Percentiles rank a stretch among this genome's conserved stretches.
Conservation (phyloP, 805 yeast genomes). For the Candida ulmi region DNA sequence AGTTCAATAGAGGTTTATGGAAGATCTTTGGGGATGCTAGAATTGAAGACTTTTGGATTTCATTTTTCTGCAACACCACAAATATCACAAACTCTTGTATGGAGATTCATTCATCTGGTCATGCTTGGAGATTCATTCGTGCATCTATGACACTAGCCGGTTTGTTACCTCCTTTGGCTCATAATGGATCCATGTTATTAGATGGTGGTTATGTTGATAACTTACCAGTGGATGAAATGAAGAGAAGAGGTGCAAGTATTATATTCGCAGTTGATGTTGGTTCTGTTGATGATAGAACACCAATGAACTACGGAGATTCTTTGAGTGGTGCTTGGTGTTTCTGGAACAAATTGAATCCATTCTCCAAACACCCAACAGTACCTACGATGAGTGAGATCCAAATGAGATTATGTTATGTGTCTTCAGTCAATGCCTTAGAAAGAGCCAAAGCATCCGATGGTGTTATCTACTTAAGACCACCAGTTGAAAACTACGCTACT, state of each 20-base stretch:
- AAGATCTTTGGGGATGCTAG: conserved; percentile 87
- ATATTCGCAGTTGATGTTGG: conserved; percentile 96
- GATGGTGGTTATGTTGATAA: conserved; percentile 98
- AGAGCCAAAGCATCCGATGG: conserved; percentile 81
- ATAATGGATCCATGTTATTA: conserved; percentile 84
- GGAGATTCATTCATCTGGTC: conserved; percentile 91
- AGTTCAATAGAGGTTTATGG: conserved; percentile 96
- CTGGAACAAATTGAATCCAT: conserved; percentile 83
- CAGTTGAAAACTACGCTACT: conserved; percentile 87
- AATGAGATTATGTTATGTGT: conserved; percentile 86
- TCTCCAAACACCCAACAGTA: conserved; percentile 78
- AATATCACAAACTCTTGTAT: conserved; percentile 91
- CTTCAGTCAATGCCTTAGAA: conserved; percentile 90
- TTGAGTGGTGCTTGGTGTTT: conserved; percentile 90
- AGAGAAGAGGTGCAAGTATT: conserved; percentile 76
- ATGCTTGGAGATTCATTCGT: conserved; percentile 91
- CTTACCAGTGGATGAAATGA: conserved; percentile 89
- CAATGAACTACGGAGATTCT: conserved; percentile 88
- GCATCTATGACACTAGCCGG: conserved; percentile 98
- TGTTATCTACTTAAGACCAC: conserved; percentile 85
- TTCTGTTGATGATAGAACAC: conserved; percentile 85
- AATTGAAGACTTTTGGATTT: conserved; percentile 95
- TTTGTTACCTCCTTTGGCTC: conserved; percentile 80
- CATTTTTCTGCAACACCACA: conserved; percentile 84
- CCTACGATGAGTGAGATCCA: conserved; percentile 96